Conservation (phyloP, 1,139 yeast species). For the Geotrichum phurueaensis region DNA sequence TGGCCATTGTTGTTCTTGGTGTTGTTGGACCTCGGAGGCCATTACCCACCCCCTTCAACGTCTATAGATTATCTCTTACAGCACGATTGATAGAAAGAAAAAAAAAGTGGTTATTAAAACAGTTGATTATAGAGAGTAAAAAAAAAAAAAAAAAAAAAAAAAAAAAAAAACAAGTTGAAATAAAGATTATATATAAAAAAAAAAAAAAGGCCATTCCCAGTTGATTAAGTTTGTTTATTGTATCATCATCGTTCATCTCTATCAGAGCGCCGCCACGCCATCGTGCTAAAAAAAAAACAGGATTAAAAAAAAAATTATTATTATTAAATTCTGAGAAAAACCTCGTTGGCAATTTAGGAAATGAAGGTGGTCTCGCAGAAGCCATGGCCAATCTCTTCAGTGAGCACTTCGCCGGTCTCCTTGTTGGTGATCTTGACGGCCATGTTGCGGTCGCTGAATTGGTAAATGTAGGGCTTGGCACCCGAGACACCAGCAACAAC, state of each 20-base stretch:
- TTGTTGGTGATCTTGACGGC: constrained; percentile 26
- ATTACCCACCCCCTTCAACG: too few relatives aligned
- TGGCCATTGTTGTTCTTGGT: too few relatives aligned
- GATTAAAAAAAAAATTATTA: too few relatives aligned
- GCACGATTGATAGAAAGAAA: too few relatives aligned
- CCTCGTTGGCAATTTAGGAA: constrained; percentile 22
- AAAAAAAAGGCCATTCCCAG: neutral
- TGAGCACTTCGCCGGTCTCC: constrained; percentile 23
- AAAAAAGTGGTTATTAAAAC: neutral
- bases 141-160: too few relatives aligned
- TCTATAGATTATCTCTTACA: too few relatives aligned
- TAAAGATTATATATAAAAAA: too few relatives aligned
- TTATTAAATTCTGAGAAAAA: too few relatives aligned
- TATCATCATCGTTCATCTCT: neutral
- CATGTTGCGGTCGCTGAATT: constrained; percentile 57
- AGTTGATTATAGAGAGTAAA: neutral
- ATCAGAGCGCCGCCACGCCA: neutral
- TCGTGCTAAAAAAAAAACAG: neutral
- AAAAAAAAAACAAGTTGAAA: too few relatives aligned
- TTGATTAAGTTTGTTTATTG: neutral
- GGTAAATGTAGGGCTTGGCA: constrained; percentile 90
- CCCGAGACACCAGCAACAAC: constrained; percentile 94
- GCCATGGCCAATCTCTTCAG: constrained; percentile 57
- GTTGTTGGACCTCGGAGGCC: too few relatives aligned
- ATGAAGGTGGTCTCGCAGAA: constrained; percentile 78